These are phyloP conservation scores for Neurospora sp. DNA, from an alignment of 2,329 filamentous ascomycete species.

Conservation along the genomic window DNA sequence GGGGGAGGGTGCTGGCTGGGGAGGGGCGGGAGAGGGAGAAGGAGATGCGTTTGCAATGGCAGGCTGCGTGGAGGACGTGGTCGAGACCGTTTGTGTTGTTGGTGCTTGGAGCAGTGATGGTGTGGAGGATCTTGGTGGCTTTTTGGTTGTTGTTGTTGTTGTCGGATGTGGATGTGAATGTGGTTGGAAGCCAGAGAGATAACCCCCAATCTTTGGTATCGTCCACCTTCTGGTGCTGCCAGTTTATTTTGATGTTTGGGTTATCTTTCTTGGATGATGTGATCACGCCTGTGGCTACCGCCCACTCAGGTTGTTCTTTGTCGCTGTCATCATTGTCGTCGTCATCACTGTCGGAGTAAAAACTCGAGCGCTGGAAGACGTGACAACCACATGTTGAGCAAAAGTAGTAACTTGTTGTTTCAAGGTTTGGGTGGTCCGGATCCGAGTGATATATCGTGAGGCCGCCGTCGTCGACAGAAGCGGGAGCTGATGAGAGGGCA, in stretches of 20 bases:
- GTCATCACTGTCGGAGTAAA: background rate
- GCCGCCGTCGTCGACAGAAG: slow-evolving; percentile 1
- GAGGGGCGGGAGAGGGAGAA: slow-evolving; percentile 49
- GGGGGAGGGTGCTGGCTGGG: slow-evolving; percentile 30
- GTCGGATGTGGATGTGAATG: background rate
- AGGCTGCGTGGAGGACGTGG: slow-evolving; percentile 18
- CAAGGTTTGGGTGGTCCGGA: slow-evolving; percentile 1
- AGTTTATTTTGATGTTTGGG: background rate
- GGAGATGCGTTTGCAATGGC: slow-evolving; percentile 42
- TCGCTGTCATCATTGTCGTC: background rate
- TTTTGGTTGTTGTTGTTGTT: background rate
- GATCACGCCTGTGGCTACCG: slow-evolving; percentile 29
- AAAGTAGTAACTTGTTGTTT: slow-evolving; percentile 26
- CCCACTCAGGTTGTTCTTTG: slow-evolving; percentile 18
- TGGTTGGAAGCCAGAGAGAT: slow-evolving; percentile 21
- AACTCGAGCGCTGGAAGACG: slow-evolving; percentile 21
- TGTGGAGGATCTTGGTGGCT: background rate
- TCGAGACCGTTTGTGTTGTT: background rate
- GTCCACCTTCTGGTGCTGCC: slow-evolving; percentile 17
- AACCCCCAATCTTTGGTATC: slow-evolving; percentile 29
- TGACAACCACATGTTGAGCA: slow-evolving; percentile 33
- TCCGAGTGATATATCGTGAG: slow-evolving; percentile 13
- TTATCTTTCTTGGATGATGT: slow-evolving; percentile 2
- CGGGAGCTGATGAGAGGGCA: slow-evolving; percentile 16
- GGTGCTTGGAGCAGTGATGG: background rate